Base-by-base conservation (phyloP, 257 asterid genomes). In the Orobanche coerulescens region DNA sequence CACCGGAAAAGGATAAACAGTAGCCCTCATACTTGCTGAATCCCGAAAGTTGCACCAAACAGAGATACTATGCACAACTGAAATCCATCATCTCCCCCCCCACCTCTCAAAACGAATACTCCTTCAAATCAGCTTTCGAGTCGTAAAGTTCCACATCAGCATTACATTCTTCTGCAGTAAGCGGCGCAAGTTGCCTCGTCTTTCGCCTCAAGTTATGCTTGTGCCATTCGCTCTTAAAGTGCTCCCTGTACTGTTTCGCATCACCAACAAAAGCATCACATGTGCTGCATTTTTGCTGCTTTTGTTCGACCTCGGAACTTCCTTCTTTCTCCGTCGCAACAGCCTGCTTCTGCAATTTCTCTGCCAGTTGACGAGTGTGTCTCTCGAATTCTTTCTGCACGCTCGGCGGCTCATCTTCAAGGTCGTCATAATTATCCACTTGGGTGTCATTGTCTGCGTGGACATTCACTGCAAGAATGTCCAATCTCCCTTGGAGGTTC, bases 181-280 rank as follows among this genome's bases (percentile, higher is more conserved):
- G 90, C 28, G 98, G 95, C 62, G 89, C 79, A 16, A 92, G 96
- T 59, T 86, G 90, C 76, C 84, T 79, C 13, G 86, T 86, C 68
- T 92, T 92, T 31, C 95, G 76, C 83, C 86, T 80, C 18, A 88
- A 71, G 59, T 88, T 92, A 52, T 90, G 96, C 65, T 86, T 92
- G 74, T 92, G 97, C 97, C 98, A 92, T 2, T 92, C 98, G 28
- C 95, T 82, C 88, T 92, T 92, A 65, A 83, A 92, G 73, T 88
- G 98, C 71, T 86, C 95, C 46, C 98, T 79, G 67, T 86, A 92
- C 58, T 75, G 84, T 68, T 86, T 84, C 13, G 89, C 70, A 69
- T 84, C 95, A 5, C 95, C 96, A 16, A 88, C 81, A 20, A 63
- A 48, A 15, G 95, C 90, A 55, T 82, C 72, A 75, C 98, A 92